phyloP scores from a whole-genome alignment of 1,284 basidiomycete genomes.

The Cerrena zonata region DNA sequence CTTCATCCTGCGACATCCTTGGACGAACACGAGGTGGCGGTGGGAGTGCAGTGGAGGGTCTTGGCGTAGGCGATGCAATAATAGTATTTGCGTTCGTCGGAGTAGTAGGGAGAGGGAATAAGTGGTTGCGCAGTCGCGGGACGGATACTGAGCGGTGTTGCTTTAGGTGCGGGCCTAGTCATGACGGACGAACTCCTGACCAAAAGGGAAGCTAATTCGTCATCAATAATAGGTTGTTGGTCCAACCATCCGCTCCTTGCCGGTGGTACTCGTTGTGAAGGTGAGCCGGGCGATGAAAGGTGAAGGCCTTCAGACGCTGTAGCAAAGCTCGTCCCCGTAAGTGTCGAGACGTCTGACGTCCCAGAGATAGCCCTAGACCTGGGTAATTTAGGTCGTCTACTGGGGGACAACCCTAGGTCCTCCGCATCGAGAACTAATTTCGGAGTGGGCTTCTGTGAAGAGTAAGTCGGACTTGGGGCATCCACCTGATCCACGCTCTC shows the following conservation, averaged over 20 bases:
- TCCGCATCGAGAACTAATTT: constrained; percentile 22
- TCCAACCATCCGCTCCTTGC: background rate
- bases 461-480: background rate
- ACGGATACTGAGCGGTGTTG: background rate
- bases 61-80: constrained; percentile 8
- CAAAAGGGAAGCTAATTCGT: constrained; percentile 9
- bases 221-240: constrained; percentile 2
- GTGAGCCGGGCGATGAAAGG: background rate
- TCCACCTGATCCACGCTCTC: constrained; percentile 9
- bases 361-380: constrained; percentile 14
- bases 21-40: constrained; percentile 33
- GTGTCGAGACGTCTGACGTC: constrained; percentile 20
- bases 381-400: constrained; percentile 9
- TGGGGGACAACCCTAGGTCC: constrained; percentile 20
- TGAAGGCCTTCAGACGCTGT: background rate
- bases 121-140: background rate
- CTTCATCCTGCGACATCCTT: background rate
- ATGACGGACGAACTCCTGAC: constrained; percentile 17
- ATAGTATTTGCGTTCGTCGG: background rate
- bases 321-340: constrained; percentile 8
- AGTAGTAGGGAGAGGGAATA: background rate
- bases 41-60: constrained; percentile 30
- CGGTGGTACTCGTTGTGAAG: background rate
- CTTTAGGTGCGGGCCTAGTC: constrained; percentile 10
- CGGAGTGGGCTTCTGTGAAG: constrained; percentile 15